Evolutionary conservation across 805 yeast genomes (phyloP).

Genomic region (Kockiozyma suomiensis): DNA sequence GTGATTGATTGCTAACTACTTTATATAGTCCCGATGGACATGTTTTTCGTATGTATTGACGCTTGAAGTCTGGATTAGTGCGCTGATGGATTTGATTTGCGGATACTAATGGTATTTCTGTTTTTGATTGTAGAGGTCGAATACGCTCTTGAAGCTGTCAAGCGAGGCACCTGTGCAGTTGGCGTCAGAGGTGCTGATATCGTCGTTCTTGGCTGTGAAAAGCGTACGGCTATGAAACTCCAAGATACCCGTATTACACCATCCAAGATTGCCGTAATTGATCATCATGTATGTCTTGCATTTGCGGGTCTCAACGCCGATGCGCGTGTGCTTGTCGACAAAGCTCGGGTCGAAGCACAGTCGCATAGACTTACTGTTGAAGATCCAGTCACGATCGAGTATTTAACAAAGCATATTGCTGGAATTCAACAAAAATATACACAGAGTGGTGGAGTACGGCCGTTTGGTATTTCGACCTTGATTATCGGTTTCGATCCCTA

Average conservation of each 20-base stretch:
- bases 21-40: conserved; percentile 88
- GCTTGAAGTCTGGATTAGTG: too few relatives aligned
- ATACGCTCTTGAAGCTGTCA: conserved; percentile 96
- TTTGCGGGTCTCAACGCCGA: conserved; percentile 99
- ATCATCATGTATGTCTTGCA: conserved; percentile 85
- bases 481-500: conserved; percentile 94
- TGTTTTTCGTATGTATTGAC: conserved; percentile 70
- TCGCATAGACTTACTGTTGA: conserved; percentile 91
- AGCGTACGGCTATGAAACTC: conserved; percentile 89
- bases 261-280: conserved; percentile 87
- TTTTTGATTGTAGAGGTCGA: conserved; percentile 67
- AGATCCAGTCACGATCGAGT: conserved; percentile 89
- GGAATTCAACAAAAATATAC: conserved; percentile 97
- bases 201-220: conserved; percentile 95
- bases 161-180: conserved; percentile 97
- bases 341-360: conserved; percentile 96
- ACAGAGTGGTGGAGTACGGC: conserved; percentile 97
- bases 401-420: conserved; percentile 92
- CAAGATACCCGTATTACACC: conserved; percentile 98
- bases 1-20: background rate
- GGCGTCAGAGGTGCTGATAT: conserved; percentile 89
- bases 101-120: conserved; percentile 38
- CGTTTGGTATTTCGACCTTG: conserved; percentile 93
- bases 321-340: conserved; percentile 90
- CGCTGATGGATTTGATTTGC: too few relatives aligned